Evolutionary conservation across 1,284 basidiomycete genomes (phyloP).

Genomic region (Stygiomarasmius scandens): DNA sequence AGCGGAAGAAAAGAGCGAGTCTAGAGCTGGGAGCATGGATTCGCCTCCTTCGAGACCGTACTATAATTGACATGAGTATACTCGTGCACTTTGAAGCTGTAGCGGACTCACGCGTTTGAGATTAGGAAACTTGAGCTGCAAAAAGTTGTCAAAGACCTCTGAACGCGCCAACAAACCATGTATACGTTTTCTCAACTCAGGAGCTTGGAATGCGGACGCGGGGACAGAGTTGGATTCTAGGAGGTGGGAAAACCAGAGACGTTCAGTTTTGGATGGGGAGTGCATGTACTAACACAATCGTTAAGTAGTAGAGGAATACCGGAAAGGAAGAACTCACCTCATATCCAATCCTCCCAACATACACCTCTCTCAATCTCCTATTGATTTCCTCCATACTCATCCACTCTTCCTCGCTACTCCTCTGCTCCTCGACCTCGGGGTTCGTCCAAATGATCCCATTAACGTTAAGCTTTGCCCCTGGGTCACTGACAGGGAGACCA

Average conservation of each 20-base stretch:
- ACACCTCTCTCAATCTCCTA: conserved; percentile 68
- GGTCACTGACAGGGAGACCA: conserved; percentile 56
- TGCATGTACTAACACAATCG: conserved; percentile 88
- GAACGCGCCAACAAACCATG: conserved; percentile 72
- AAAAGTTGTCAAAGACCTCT: conserved; percentile 82
- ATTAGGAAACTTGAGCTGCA: conserved; percentile 83
- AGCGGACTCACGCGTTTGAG: conserved; percentile 68
- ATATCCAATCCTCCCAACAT: conserved; percentile 84
- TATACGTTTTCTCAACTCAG: conserved; percentile 52
- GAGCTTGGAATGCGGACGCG: conserved; percentile 33
- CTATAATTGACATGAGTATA: conserved; percentile 22
- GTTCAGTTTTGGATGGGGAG: conserved; percentile 77
- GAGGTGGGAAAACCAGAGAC: conserved; percentile 84
- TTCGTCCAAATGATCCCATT: conserved; percentile 81
- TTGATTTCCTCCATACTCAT: conserved; percentile 76
- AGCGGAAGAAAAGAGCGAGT: conserved; percentile 71
- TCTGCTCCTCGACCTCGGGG: conserved; percentile 42
- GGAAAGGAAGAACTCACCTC: conserved; percentile 51
- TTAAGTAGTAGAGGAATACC: too few species aligned
- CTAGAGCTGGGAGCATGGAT: conserved; percentile 86
- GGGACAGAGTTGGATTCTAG: conserved; percentile 66
- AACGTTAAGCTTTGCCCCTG: conserved; percentile 62
- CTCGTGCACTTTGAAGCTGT: too few species aligned
- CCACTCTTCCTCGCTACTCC: conserved; percentile 50
- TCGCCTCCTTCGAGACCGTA: conserved; percentile 90